Base-by-base conservation (phyloP, 164 flowering plant species). In the Sedum album region DNA sequence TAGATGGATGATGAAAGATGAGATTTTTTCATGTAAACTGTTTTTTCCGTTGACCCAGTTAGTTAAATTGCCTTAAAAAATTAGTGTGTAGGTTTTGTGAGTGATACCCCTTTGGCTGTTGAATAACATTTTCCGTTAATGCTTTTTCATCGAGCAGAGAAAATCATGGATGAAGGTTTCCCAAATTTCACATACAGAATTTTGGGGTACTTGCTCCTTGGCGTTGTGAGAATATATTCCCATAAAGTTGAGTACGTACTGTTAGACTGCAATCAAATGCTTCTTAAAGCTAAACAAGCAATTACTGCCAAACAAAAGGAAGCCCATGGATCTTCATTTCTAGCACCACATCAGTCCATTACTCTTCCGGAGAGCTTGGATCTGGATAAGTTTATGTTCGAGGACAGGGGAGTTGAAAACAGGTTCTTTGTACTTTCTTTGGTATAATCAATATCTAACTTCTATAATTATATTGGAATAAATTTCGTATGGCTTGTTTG, bases 191-290 rank as follows among this genome's bases (percentile, higher is more conserved):
- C 96, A 14, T 86, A 85, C 72, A 83, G 98, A 73, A 82, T 88
- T 31, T 66, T 89, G 65, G 96, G 84, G 25, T 83, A 82, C 80
- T 92, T 93, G 69, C 97, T 93, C 57, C 82, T 93, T 31, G 97
- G 98, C n/a, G 80, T 93, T 44, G 96, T 83, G 69, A 81, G 97
- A 69, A 89, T 93, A 72, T 88, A 82, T 77, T 91, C 96, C 2
- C 89, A 78, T 75, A 91, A 91, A 77, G 95, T 93, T 36, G 95
- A 83, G 42, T 91, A 84, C 75, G 77, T 89, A 38, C 78, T 77
- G 62, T 60, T 79, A 73, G 97, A 93, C 70, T 91, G 91, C 70
- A 69, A 79, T 46, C 74, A 84, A 55, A 75, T 76, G 49, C 76
- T 85, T 5, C 30, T 30, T 20, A 75, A 75, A 48, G 68, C 88